Percentiles rank a stretch among this genome's conserved stretches.
Evolutionary conservation across 1,284 basidiomycete genomes (phyloP).

Genomic region (Acaromyces ingoldii): DNA sequence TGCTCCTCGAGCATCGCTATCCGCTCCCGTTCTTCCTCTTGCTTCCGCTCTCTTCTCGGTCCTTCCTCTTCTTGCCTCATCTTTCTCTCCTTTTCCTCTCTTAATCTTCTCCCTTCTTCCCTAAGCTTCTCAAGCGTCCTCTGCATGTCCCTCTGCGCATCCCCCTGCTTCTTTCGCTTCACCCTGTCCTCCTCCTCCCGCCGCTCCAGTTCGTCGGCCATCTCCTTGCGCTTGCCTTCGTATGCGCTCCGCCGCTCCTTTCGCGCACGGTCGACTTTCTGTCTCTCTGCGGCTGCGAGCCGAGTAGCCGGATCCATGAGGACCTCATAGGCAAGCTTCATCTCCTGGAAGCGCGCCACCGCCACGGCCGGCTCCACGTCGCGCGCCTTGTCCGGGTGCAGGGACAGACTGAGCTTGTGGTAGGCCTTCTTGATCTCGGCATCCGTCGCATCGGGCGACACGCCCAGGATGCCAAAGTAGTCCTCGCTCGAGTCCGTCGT

Average conservation of each 20-base stretch:
- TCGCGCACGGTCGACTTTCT: slow-evolving; percentile 67
- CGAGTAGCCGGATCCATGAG: slow-evolving; percentile 76
- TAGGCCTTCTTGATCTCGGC: slow-evolving; percentile 16
- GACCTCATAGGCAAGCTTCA: slow-evolving; percentile 78
- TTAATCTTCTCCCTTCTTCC: slow-evolving; percentile 11
- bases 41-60: slow-evolving; percentile 23
- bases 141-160: not conserved
- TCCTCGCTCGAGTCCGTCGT: too few relatives aligned
- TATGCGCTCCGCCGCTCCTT: slow-evolving; percentile 69
- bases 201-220: slow-evolving; percentile 78
- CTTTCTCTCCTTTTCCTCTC: slow-evolving; percentile 13
- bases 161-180: slow-evolving; percentile 56
- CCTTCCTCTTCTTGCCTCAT: slow-evolving; percentile 12
- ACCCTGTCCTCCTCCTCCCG: slow-evolving; percentile 67
- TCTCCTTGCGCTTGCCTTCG: slow-evolving; percentile 70
- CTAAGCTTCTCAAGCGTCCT: slow-evolving; percentile 9
- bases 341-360: slow-evolving; percentile 78
- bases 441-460: slow-evolving; percentile 10
- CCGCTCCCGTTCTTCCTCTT: slow-evolving; percentile 14
- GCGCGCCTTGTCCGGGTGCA: slow-evolving; percentile 17
- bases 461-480: slow-evolving; percentile 9
- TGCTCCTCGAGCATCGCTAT: too few relatives aligned
- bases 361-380: slow-evolving; percentile 41
- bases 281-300: slow-evolving; percentile 73
- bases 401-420: slow-evolving; percentile 12